Conservation (phyloP, 352 stramenopile species). For the Phytophthora quininea region DNA sequence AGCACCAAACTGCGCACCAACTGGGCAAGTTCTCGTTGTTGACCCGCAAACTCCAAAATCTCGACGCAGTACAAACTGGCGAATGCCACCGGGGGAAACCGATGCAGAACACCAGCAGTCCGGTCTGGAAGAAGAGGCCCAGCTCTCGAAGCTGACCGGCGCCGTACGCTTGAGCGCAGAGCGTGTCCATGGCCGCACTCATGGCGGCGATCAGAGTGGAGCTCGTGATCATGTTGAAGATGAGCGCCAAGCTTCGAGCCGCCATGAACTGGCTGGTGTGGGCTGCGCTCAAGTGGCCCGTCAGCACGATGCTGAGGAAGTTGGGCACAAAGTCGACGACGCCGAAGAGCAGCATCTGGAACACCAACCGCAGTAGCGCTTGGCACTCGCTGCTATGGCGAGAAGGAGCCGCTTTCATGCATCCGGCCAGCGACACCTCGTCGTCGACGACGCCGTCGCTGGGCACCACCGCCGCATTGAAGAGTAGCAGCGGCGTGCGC, state of each 20-base stretch:
- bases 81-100: constrained; percentile 66
- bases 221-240: constrained; percentile 87
- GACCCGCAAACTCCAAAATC: constrained; percentile 76
- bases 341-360: constrained; percentile 61
- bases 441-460: constrained; percentile 15
- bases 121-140: constrained; percentile 88
- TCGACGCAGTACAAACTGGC: constrained; percentile 80
- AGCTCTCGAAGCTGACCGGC: constrained; percentile 88
- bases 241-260: constrained; percentile 67
- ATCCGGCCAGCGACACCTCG: constrained; percentile 7
- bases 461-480: constrained; percentile 29
- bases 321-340: constrained; percentile 74
- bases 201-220: constrained; percentile 86
- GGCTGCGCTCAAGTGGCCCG: constrained; percentile 61
- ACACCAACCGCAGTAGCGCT: constrained; percentile 26
- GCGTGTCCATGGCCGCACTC: constrained; percentile 89
- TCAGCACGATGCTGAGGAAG: constrained; percentile 74
- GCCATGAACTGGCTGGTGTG: constrained; percentile 83
- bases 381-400: constrained; percentile 26
- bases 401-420: constrained; percentile 5
- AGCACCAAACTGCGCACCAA: constrained; percentile 72
- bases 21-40: constrained; percentile 67
- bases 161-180: constrained; percentile 85
- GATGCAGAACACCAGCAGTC: constrained; percentile 67
- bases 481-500: constrained; percentile 28